Evolutionary conservation across 2,329 filamentous ascomycete species (phyloP).

Genomic region (Purpureocillium lavendulum): DNA sequence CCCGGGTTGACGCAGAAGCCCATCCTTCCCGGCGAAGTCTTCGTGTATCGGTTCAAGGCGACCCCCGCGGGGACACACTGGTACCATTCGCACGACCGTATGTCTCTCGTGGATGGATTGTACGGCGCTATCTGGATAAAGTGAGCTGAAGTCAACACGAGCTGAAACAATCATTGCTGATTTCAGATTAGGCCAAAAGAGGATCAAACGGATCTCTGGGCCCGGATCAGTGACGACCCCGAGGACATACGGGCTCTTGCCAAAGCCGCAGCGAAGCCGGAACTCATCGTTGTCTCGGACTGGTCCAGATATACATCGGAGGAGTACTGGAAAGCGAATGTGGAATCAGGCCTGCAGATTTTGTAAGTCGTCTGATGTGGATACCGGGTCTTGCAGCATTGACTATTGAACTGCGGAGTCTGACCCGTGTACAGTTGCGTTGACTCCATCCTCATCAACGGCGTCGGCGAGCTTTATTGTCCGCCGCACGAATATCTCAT

Average conservation of each 20-base stretch:
- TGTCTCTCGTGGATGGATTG: constrained; percentile 7
- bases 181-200: not conserved
- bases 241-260: constrained; percentile 7
- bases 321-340: constrained; percentile 5
- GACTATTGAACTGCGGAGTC: not conserved
- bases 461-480: constrained; percentile 4
- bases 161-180: not conserved
- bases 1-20: constrained; percentile 32
- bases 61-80: constrained; percentile 7
- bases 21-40: constrained; percentile 25
- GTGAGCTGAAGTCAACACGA: not conserved
- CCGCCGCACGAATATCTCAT: not conserved
- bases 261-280: not conserved
- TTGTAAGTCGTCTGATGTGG: not conserved
- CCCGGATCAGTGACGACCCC: not conserved
- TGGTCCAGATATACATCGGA: constrained; percentile 9
- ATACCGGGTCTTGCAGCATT: too few species aligned
- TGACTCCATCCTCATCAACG: constrained; percentile 5
- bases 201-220: constrained; percentile 1
- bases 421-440: constrained; percentile 2
- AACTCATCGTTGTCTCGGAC: constrained; percentile 8
- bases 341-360: not conserved
- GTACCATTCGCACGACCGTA: constrained; percentile 5
- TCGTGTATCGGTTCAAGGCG: constrained; percentile 20
- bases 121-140: constrained; percentile 5